Percentiles rank a stretch among this genome's conserved stretches.
Evolutionary conservation across 805 yeast genomes (phyloP).

Genomic region (Saccharomycopsis babjevae): DNA sequence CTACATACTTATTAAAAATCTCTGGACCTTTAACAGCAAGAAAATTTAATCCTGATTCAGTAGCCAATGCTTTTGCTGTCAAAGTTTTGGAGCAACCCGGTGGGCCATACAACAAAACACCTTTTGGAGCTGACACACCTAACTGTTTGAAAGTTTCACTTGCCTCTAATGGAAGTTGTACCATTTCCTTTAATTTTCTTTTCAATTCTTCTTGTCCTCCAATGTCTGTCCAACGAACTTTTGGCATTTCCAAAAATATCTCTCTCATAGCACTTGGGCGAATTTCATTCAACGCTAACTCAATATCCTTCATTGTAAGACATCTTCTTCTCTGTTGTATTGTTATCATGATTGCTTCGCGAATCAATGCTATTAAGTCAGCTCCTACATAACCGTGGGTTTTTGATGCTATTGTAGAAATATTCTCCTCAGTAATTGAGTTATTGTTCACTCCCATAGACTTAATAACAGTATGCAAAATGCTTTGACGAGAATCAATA

Average conservation of each 20-base stretch:
- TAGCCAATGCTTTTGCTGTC: slow-evolving; percentile 90
- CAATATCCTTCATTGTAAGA: slow-evolving; percentile 55
- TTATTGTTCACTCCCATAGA: slow-evolving; percentile 35
- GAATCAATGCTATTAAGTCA: slow-evolving; percentile 74
- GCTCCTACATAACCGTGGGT: slow-evolving; percentile 99
- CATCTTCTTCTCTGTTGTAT: slow-evolving; percentile 50
- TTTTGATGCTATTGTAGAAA: slow-evolving; percentile 54
- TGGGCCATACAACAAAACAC: slow-evolving; percentile 90
- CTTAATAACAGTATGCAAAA: slow-evolving; percentile 42
- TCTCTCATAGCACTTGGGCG: slow-evolving; percentile 97
- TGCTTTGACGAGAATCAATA: slow-evolving; percentile 64
- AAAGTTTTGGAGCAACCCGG: slow-evolving; percentile 96
- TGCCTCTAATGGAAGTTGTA: slow-evolving; percentile 82
- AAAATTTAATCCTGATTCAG: slow-evolving; percentile 90
- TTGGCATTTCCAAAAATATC: slow-evolving; percentile 87
- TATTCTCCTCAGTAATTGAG: slow-evolving; percentile 41
- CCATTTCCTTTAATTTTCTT: slow-evolving; percentile 75
- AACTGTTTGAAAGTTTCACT: slow-evolving; percentile 62
- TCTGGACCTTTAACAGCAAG: slow-evolving; percentile 97
- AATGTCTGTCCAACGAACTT: slow-evolving; percentile 86
- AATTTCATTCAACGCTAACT: slow-evolving; percentile 62
- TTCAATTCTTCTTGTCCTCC: slow-evolving; percentile 90
- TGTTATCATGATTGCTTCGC: slow-evolving; percentile 83
- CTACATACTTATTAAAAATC: slow-evolving; percentile 87
- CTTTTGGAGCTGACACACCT: slow-evolving; percentile 88